Evolutionary conservation across 176 grass and related monocot genomes (phyloP).

Genomic region (Panicum miliaceum): DNA sequence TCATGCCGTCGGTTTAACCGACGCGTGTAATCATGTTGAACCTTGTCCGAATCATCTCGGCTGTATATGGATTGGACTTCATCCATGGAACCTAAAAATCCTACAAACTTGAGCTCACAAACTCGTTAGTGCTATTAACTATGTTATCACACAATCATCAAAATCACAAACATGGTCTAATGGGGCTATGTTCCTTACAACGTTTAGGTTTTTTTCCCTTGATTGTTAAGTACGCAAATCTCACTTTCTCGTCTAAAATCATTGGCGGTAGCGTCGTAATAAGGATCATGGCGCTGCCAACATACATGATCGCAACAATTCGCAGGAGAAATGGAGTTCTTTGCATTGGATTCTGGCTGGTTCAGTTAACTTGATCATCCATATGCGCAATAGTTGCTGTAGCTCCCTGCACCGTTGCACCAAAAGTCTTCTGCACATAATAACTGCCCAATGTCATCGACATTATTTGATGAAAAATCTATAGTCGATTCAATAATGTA

Average conservation of each 20-base stretch:
- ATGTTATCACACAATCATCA: too few relatives aligned
- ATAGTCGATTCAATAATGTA: not conserved
- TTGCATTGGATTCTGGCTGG: not conserved
- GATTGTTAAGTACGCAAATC: not conserved
- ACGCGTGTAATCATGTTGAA: too few relatives aligned
- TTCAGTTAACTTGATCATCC: not conserved
- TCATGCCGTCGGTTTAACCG: too few relatives aligned
- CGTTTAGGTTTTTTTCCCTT: not conserved
- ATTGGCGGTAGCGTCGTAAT: not conserved
- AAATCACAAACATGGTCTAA: too few relatives aligned
- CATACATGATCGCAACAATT: not conserved
- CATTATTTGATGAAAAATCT: not conserved
- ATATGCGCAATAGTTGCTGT: not conserved
- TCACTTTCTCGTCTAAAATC: slow-evolving; percentile 9
- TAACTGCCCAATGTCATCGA: not conserved
- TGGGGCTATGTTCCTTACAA: too few relatives aligned
- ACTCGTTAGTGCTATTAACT: too few relatives aligned
- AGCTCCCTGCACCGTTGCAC: not conserved
- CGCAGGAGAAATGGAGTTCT: not conserved
- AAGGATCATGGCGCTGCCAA: not conserved
- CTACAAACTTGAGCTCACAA: too few relatives aligned
- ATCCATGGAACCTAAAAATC: too few relatives aligned
- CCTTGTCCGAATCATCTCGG: too few relatives aligned
- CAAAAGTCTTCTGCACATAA: not conserved
- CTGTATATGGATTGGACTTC: too few relatives aligned